Evolutionary conservation across 352 stramenopile species (phyloP).

Genomic region (Halophytophthora batemanensis): DNA sequence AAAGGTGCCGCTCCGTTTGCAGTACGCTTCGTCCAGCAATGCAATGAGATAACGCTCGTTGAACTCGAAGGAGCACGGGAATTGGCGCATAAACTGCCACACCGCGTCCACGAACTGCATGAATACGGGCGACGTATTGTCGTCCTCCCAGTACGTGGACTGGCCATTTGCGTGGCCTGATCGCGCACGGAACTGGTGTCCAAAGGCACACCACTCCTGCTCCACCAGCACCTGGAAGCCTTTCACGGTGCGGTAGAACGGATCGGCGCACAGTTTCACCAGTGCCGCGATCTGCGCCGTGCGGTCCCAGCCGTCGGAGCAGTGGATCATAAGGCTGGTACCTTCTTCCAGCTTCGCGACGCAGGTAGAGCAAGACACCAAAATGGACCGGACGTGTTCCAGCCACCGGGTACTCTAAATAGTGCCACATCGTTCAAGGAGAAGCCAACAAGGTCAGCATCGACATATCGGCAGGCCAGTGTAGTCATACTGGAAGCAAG

Average conservation of each 20-base stretch:
- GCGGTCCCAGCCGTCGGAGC: conserved; percentile 98
- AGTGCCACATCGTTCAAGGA: neutral
- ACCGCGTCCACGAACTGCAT: conserved; percentile 98
- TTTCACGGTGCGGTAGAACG: conserved; percentile 95
- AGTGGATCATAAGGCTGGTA: conserved; percentile 97
- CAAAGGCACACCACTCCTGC: conserved; percentile 99
- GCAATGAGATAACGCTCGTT: conserved; percentile 92
- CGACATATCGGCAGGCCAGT: neutral
- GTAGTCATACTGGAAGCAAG: no score
- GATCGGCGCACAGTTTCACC: conserved; percentile 96
- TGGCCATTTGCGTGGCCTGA: conserved; percentile 59
- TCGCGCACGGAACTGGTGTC: conserved; percentile 96
- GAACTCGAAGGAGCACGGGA: conserved; percentile 98
- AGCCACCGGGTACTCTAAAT: conserved; percentile 70
- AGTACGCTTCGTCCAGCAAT: conserved; percentile 95
- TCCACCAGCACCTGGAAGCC: conserved; percentile 97
- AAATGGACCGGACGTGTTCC: conserved; percentile 73
- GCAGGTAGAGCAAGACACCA: conserved; percentile 91
- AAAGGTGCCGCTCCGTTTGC: conserved; percentile 96
- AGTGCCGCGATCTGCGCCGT: conserved; percentile 95
- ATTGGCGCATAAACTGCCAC: conserved; percentile 96
- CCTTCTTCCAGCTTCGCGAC: conserved; percentile 88
- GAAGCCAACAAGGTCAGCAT: neutral
- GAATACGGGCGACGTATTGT: conserved; percentile 97
- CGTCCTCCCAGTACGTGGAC: conserved; percentile 90